A percentile compares a stretch with the other conserved stretches of the same genome.
These are phyloP conservation scores for Populus deltoides DNA, from an alignment of 345 rosid species.

Conservation along the genomic window DNA sequence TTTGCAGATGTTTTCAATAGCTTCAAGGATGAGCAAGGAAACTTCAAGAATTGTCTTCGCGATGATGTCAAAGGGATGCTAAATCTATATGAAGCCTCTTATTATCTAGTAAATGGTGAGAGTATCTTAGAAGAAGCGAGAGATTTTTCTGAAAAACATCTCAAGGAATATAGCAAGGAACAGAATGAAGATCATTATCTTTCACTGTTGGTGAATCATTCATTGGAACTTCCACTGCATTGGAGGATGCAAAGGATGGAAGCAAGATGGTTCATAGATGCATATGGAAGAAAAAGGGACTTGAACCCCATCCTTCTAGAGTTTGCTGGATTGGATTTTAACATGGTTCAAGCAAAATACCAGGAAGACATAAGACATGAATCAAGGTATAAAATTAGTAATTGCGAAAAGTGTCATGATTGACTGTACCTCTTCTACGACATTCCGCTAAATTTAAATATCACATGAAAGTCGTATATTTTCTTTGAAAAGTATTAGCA, in stretches of 20 bases:
- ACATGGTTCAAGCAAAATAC: slow-evolving; percentile 29
- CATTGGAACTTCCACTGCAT: slow-evolving; percentile 38
- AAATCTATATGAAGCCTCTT: slow-evolving; percentile 38
- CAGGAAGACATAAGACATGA: slow-evolving; percentile 34
- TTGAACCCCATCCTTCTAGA: slow-evolving; percentile 25
- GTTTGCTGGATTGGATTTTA: slow-evolving; percentile 36
- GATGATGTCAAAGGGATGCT: slow-evolving; percentile 31
- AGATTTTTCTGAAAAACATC: slow-evolving; percentile 18
- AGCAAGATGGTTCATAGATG: slow-evolving; percentile 35
- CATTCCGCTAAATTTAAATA: too few species aligned
- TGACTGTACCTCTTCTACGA: too few species aligned
- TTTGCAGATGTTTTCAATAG: slow-evolving; percentile 27
- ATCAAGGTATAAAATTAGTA: not conserved
- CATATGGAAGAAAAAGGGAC: slow-evolving; percentile 20
- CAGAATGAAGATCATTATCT: not conserved
- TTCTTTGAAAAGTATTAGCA: too few species aligned
- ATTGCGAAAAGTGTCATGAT: too few species aligned
- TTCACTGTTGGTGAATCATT: slow-evolving; percentile 24
- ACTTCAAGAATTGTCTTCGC: slow-evolving; percentile 10
- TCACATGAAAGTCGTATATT: too few species aligned
- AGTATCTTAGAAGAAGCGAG: slow-evolving; percentile 28
- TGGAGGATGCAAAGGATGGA: slow-evolving; percentile 28
- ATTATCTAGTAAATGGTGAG: slow-evolving; percentile 20
- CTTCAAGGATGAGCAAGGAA: slow-evolving; percentile 14
- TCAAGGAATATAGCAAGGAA: slow-evolving; percentile 14